Conservation (phyloP, 495 filamentous ascomycete species). For the Sphaerosporella brunnea region DNA sequence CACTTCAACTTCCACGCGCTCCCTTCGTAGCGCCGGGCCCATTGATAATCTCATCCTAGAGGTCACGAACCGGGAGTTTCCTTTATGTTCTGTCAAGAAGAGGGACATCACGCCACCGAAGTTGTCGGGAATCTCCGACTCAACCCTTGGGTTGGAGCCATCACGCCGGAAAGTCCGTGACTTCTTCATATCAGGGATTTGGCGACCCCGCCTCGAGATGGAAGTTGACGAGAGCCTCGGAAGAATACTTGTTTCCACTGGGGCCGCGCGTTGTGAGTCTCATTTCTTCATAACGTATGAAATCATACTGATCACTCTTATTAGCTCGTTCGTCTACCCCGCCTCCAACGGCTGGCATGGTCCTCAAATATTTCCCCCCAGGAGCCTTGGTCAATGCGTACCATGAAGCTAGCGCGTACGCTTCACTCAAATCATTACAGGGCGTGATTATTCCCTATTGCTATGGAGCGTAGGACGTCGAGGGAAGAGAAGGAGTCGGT, state of each 20-base stretch:
- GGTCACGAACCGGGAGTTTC: not conserved
- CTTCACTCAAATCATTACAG: not conserved
- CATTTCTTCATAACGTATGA: not conserved
- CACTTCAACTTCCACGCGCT: not conserved
- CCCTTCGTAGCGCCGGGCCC: not conserved
- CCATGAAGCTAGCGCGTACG: not conserved
- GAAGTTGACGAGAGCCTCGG: not conserved
- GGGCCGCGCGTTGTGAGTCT: not conserved
- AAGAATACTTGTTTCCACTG: not conserved
- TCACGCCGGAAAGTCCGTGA: not conserved
- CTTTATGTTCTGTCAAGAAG: not conserved
- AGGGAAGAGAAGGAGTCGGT: not conserved
- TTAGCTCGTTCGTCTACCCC: not conserved
- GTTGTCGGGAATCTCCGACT: not conserved
- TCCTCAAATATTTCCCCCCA: not conserved
- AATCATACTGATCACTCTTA: not conserved
- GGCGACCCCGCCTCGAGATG: not conserved
- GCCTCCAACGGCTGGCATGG: not conserved
- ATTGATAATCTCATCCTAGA: not conserved
- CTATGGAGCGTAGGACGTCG: not conserved
- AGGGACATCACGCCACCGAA: not conserved
- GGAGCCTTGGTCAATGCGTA: not conserved
- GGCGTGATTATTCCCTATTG: not conserved
- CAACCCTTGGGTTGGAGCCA: not conserved
- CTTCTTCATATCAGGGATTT: not conserved